Conservation (phyloP, 2,329 filamentous ascomycete species). For the Aspergillus hiratsukae region DNA sequence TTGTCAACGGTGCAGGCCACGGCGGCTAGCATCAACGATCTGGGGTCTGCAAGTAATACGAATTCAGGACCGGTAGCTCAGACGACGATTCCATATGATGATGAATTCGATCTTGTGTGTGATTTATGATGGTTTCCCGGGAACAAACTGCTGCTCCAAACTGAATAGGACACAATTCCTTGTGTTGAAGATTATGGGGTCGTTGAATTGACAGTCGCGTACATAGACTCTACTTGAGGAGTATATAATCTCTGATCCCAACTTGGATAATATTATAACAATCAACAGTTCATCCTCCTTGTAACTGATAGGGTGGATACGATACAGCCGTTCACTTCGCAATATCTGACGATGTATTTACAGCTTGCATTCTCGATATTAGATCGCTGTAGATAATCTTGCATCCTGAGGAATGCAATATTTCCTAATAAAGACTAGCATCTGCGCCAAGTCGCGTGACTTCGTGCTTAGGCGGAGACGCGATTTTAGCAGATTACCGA, state of each 20-base stretch:
- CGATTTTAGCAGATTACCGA: constrained; percentile 5
- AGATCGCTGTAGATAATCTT: not conserved
- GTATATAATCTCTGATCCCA: not conserved
- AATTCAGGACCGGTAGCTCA: constrained; percentile 1
- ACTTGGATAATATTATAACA: too few species aligned
- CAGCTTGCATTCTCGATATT: not conserved
- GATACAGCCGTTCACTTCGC: not conserved
- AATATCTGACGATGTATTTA: too few species aligned
- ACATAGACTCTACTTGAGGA: not conserved
- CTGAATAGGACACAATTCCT: not conserved
- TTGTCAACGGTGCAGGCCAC: not conserved
- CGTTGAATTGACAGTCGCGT: not conserved
- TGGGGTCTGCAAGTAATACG: not conserved
- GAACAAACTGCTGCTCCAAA: not conserved
- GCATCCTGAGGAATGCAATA: constrained; percentile 21
- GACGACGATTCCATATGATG: constrained; percentile 15
- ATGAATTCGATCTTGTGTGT: constrained; percentile 17
- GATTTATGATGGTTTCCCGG: constrained; percentile 8
- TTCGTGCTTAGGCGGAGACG: constrained; percentile 7
- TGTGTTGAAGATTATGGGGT: not conserved
- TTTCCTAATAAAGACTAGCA: constrained; percentile 12
- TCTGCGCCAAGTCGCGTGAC: constrained; percentile 3
- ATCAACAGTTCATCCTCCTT: not conserved
- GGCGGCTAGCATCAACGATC: not conserved
- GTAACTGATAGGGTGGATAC: not conserved